These are phyloP conservation scores for Botryotinia globosa DNA, from an alignment of 2,329 filamentous ascomycete genomes.

Conservation along the genomic window DNA sequence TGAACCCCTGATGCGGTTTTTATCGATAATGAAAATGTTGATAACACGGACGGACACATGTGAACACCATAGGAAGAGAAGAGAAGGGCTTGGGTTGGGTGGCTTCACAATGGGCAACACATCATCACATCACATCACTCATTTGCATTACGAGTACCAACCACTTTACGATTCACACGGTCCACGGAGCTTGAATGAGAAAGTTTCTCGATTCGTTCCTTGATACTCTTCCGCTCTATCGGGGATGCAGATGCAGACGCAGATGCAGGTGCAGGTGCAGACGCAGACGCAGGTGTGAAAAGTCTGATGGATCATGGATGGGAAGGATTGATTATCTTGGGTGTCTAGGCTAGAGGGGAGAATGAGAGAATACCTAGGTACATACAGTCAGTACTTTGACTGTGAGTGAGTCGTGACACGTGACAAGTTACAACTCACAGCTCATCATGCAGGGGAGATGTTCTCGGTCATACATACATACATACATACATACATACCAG, in stretches of 20 bases:
- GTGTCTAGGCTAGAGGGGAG: background rate
- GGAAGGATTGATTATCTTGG: background rate
- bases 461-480: no score
- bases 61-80: no score
- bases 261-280: background rate
- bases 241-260: no score
- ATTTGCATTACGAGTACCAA: background rate
- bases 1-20: background rate
- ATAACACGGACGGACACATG: slow-evolving; percentile 4
- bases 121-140: background rate
- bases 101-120: no score
- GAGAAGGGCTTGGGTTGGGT: no score
- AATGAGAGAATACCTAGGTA: background rate
- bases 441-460: slow-evolving; percentile 10
- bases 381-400: no score
- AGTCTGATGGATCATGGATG: background rate
- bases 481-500: no score
- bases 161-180: background rate
- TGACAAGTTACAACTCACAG: no score
- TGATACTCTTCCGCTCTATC: background rate
- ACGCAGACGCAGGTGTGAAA: background rate
- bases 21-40: slow-evolving; percentile 6
- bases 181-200: background rate
- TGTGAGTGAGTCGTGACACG: background rate
- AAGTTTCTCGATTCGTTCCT: background rate